phyloP scores from a whole-genome alignment of 306 rosid species.

The Trifolium fragiferum region DNA sequence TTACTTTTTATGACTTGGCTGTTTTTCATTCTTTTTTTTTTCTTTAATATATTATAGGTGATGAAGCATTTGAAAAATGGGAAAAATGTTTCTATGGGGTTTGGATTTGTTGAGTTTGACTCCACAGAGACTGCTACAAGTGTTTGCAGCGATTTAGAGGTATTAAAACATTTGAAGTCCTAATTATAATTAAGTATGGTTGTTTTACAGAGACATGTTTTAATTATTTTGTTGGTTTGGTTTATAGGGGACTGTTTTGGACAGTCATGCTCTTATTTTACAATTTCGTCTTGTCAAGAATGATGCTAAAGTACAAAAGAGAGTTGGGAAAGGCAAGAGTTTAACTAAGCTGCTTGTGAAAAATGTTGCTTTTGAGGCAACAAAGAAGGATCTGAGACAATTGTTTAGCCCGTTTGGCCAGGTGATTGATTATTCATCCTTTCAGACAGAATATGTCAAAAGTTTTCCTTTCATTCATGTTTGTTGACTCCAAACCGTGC shows the following conservation, averaged over 20 bases:
- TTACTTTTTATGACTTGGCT: constrained; percentile 4
- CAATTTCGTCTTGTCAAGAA: constrained; percentile 79
- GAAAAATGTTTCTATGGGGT: constrained; percentile 86
- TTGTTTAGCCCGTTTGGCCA: constrained; percentile 93
- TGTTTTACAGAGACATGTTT: constrained; percentile 26
- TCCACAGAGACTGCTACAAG: constrained; percentile 74
- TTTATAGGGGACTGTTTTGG: constrained; percentile 82
- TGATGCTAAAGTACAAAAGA: constrained; percentile 56
- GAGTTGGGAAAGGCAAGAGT: constrained; percentile 67
- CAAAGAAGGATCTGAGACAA: constrained; percentile 81
- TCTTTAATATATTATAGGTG: constrained; percentile 61
- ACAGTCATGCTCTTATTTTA: constrained; percentile 77
- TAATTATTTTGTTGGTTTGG: neutral
- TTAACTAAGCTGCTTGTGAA: constrained; percentile 79
- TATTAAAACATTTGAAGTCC: constrained; percentile 43
- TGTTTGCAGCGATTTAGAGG: constrained; percentile 77
- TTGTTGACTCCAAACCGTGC: constrained; percentile 38
- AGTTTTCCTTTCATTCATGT: constrained; percentile 11
- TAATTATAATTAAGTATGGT: constrained; percentile 24
- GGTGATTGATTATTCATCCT: constrained; percentile 65
- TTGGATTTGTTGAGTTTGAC: constrained; percentile 86
- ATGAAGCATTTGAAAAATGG: constrained; percentile 85
- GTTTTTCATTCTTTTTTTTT: constrained; percentile 26
- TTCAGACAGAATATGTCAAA: neutral
- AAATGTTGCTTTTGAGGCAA: constrained; percentile 93